A percentile compares a stretch with the other conserved stretches of the same genome.
Evolutionary conservation across 495 filamentous ascomycete genomes (phyloP).

Genomic region (Trichoderma orchidacearum): DNA sequence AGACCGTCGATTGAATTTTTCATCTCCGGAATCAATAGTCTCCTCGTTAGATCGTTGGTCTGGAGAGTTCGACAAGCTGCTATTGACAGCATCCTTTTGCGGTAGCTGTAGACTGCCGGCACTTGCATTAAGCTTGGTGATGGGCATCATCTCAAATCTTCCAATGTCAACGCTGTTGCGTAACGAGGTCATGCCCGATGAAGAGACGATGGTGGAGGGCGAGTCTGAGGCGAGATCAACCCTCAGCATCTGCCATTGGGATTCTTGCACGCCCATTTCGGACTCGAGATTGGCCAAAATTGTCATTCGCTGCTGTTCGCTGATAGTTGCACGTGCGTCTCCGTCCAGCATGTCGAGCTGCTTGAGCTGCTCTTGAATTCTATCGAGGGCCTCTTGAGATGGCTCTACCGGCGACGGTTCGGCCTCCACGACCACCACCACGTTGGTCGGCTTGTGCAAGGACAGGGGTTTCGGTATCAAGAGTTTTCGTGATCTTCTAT

Average conservation of each 20-base stretch:
- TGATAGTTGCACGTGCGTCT: constrained; percentile 13
- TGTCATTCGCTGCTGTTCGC: constrained; percentile 19
- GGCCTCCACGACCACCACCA: constrained; percentile 17
- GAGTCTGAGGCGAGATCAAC: constrained; percentile 33
- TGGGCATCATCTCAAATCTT: constrained; percentile 2
- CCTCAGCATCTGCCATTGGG: constrained; percentile 35
- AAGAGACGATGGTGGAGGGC: constrained; percentile 26
- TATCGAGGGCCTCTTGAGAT: constrained; percentile 28
- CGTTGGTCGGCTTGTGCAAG: constrained; percentile 18
- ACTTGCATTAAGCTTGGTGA: background rate
- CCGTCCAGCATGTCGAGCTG: constrained; percentile 21
- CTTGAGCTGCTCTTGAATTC: constrained; percentile 36
- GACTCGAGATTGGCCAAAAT: constrained; percentile 37
- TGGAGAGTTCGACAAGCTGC: background rate
- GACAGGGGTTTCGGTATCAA: constrained; percentile 34
- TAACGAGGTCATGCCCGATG: constrained; percentile 9
- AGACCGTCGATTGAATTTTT: background rate
- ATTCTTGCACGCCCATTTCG: constrained; percentile 37
- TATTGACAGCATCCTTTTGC: background rate
- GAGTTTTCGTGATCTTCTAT: constrained; percentile 24
- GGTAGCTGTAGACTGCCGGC: background rate
- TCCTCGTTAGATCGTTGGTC: background rate
- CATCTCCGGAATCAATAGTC: background rate
- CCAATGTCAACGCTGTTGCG: background rate
- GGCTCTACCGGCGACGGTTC: constrained; percentile 37